A percentile compares a stretch with the other conserved stretches of the same genome.
Evolutionary conservation across 768 basidiomycete genomes (phyloP).

Genomic region (Clitopilus passeckerianus): DNA sequence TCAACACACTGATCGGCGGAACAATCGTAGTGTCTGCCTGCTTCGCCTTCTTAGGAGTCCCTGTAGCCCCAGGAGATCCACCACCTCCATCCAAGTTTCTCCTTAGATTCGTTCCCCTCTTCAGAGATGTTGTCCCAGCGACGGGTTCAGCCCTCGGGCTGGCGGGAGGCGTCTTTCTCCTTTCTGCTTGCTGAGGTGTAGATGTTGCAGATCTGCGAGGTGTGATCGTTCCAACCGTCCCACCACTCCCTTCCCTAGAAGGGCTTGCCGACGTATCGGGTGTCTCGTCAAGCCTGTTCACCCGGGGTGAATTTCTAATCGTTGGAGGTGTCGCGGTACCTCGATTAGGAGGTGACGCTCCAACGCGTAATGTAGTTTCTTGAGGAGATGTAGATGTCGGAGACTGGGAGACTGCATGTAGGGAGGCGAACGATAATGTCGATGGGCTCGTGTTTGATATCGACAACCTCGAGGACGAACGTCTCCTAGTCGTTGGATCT

Average conservation of each 20-base stretch:
- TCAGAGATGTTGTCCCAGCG: not conserved
- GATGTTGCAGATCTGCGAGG: not conserved
- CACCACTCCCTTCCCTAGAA: not conserved
- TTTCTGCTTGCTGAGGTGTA: not conserved
- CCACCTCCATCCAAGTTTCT: not conserved
- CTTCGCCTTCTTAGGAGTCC: conserved; percentile 34
- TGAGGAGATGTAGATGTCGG: conserved; percentile 7
- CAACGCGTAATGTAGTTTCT: not conserved
- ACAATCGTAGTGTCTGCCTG: conserved; percentile 66
- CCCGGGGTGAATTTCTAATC: not conserved
- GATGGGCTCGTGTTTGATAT: conserved; percentile 16
- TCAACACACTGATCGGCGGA: conserved; percentile 95
- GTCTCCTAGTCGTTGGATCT: conserved; percentile 17
- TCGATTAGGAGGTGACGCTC: conserved; percentile 1
- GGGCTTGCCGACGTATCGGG: not conserved
- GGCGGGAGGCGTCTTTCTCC: not conserved
- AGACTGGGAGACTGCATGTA: conserved; percentile 22
- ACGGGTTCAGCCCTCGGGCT: not conserved
- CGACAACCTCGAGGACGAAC: conserved; percentile 18
- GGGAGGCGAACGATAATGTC: conserved; percentile 24
- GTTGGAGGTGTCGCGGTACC: conserved; percentile 3
- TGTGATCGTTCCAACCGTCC: not conserved
- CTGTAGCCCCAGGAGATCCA: not conserved
- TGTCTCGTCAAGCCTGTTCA: not conserved
- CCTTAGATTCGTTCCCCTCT: not conserved